Conservation (phyloP, 768 basidiomycete species). For the Fomitopsis serialis region DNA sequence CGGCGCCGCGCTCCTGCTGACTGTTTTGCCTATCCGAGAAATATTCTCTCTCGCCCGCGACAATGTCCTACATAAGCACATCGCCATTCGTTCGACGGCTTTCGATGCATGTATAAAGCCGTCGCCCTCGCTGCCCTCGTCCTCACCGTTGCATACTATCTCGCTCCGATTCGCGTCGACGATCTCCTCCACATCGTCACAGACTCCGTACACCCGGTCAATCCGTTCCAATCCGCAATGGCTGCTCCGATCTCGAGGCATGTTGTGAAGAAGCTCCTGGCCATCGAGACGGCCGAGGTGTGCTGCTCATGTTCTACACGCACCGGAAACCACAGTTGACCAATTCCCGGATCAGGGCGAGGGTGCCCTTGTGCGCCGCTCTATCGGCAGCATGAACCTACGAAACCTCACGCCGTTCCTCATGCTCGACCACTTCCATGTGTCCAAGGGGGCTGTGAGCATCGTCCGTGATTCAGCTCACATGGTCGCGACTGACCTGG, state of each 20-base stretch:
- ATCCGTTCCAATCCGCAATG: background rate
- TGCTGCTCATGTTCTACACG: constrained; percentile 1
- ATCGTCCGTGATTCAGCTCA: background rate
- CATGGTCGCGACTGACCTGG: background rate
- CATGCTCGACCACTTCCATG: constrained; percentile 82
- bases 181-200: background rate
- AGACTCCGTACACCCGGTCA: background rate
- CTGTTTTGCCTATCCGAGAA: background rate
- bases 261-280: constrained; percentile 74
- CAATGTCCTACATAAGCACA: constrained; percentile 5
- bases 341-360: constrained; percentile 46
- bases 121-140: constrained; percentile 4
- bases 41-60: background rate
- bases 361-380: constrained; percentile 79
- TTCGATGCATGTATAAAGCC: constrained; percentile 18
- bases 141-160: constrained; percentile 7
- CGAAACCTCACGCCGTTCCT: constrained; percentile 88
- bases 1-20: background rate
- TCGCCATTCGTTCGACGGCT: background rate
- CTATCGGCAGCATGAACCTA: constrained; percentile 71
- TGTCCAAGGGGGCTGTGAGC: constrained; percentile 61
- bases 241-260: constrained; percentile 39
- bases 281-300: constrained; percentile 72
- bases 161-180: background rate
- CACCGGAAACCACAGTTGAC: background rate